Conservation (phyloP, 805 yeast species). For the Sugiyamaella mastotermitis region DNA sequence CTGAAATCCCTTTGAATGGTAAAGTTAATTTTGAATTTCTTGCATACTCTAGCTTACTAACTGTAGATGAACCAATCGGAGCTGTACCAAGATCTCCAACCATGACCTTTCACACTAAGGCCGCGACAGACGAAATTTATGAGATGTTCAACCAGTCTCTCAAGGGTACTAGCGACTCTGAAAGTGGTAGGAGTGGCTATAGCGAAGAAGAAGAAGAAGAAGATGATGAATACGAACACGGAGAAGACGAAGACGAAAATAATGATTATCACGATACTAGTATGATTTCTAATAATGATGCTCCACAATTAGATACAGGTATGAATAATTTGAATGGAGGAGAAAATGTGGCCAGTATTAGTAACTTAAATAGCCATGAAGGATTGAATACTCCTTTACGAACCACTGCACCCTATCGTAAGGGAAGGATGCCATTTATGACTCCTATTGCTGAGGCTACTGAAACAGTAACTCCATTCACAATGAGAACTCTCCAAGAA, state of each 20-base stretch:
- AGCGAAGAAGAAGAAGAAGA: slow-evolving; percentile 22
- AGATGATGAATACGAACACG: slow-evolving; percentile 18
- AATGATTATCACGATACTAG: slow-evolving; percentile 2
- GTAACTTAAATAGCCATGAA: slow-evolving; percentile 4
- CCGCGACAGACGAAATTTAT: slow-evolving; percentile 67
- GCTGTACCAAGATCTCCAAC: slow-evolving; percentile 54
- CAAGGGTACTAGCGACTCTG: slow-evolving; percentile 12
- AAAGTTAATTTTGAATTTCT: not conserved
- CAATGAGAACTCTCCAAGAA: not conserved
- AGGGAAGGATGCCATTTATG: slow-evolving; percentile 17
- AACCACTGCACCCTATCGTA: not conserved
- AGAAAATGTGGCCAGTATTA: slow-evolving; percentile 19
- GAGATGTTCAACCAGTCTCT: slow-evolving; percentile 54
- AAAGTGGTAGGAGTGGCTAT: slow-evolving; percentile 16
- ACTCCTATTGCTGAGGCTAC: slow-evolving; percentile 29
- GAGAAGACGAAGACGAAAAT: slow-evolving; percentile 7
- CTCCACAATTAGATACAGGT: slow-evolving; percentile 16
- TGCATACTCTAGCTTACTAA: not conserved
- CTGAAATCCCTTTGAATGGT: slow-evolving; percentile 6
- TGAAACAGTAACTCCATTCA: slow-evolving; percentile 15
- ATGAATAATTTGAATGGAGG: slow-evolving; percentile 20
- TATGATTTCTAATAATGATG: slow-evolving; percentile 8
- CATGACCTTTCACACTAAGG: slow-evolving; percentile 66
- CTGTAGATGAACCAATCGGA: slow-evolving; percentile 30
- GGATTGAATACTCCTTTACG: slow-evolving; percentile 2